Evolutionary conservation across 495 filamentous ascomycete genomes (phyloP).

Genomic region (Podospora comata): DNA sequence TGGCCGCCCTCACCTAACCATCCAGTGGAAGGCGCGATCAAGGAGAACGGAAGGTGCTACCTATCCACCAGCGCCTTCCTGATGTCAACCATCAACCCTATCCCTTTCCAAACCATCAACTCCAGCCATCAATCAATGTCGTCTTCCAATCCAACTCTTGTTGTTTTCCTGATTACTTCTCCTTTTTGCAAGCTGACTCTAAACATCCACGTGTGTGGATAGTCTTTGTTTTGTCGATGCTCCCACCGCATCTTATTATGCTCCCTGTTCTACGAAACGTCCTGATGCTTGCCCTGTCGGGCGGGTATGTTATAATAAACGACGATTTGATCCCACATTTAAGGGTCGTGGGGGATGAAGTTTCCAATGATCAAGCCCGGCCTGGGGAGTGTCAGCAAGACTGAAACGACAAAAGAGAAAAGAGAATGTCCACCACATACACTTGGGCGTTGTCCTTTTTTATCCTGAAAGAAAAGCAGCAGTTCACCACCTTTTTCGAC

Average conservation of each 20-base stretch:
- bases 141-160: not conserved
- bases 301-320: not conserved
- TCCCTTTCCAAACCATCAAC: not conserved
- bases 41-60: not conserved
- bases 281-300: not conserved
- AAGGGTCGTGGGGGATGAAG: conserved; percentile 55
- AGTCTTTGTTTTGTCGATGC: not conserved
- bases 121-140: not conserved
- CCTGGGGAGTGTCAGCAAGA: conserved; percentile 44
- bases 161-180: not conserved
- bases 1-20: not conserved
- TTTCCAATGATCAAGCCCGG: conserved; percentile 95
- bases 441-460: conserved; percentile 92
- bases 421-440: conserved; percentile 51
- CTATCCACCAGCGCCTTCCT: not conserved
- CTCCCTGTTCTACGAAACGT: not conserved
- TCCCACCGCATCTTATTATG: not conserved
- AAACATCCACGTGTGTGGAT: not conserved
- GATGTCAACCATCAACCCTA: not conserved
- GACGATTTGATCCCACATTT: not conserved
- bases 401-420: conserved; percentile 1
- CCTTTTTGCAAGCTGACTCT: not conserved
- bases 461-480: conserved; percentile 97
- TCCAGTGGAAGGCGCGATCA: not conserved
- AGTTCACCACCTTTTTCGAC: conserved; percentile 71